Percentiles rank a stretch among this genome's conserved stretches.
These are phyloP conservation scores for Coemansia nantahalensis DNA, from an alignment of 192 early-diverging fungal genomes.

Conservation along the genomic window DNA sequence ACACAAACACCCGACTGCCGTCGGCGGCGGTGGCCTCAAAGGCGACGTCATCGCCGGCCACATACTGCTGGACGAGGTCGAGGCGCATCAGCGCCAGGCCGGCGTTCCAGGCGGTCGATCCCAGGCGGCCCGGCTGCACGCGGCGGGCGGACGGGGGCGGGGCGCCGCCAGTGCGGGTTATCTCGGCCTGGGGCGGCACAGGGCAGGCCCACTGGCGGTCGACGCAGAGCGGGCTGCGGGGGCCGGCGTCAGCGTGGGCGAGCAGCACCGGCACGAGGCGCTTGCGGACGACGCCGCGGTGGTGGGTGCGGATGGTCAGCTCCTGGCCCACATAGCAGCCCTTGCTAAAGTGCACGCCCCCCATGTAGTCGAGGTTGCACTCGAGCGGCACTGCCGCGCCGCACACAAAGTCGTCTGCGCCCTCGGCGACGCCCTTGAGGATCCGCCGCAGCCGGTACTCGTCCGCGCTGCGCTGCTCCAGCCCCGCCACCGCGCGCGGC, in stretches of 20 bases:
- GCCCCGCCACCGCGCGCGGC: slow-evolving; percentile 53
- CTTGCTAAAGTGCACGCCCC: slow-evolving; percentile 94
- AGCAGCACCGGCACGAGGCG: slow-evolving; percentile 76
- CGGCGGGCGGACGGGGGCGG: too few species aligned
- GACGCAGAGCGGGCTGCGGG: slow-evolving; percentile 7
- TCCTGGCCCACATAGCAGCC: slow-evolving; percentile 99
- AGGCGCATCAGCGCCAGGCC: slow-evolving; percentile 85
- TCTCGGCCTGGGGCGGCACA: slow-evolving; percentile 16
- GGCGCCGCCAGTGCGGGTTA: too few species aligned
- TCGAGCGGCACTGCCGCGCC: slow-evolving; percentile 81
- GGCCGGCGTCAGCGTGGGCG: slow-evolving; percentile 10
- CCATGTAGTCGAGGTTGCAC: slow-evolving; percentile 88
- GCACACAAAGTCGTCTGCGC: slow-evolving; percentile 71
- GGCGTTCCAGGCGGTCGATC: slow-evolving; percentile 69
- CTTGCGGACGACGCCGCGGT: slow-evolving; percentile 92
- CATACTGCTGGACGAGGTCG: slow-evolving; percentile 58
- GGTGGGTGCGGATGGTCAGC: slow-evolving; percentile 94
- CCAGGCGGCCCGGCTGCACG: slow-evolving; percentile 63
- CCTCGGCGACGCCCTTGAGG: slow-evolving; percentile 88
- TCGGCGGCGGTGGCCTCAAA: slow-evolving; percentile 24
- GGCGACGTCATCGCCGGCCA: slow-evolving; percentile 1
- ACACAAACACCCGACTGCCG: slow-evolving; percentile 19
- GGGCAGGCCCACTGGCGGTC: slow-evolving; percentile 9
- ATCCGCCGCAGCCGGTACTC: slow-evolving; percentile 78
- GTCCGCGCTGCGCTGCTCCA: slow-evolving; percentile 51